Evolutionary conservation across 805 yeast species (phyloP), one percentile per base, ranked within the genome.

Genomic region (Candida parachauliodes): DNA sequence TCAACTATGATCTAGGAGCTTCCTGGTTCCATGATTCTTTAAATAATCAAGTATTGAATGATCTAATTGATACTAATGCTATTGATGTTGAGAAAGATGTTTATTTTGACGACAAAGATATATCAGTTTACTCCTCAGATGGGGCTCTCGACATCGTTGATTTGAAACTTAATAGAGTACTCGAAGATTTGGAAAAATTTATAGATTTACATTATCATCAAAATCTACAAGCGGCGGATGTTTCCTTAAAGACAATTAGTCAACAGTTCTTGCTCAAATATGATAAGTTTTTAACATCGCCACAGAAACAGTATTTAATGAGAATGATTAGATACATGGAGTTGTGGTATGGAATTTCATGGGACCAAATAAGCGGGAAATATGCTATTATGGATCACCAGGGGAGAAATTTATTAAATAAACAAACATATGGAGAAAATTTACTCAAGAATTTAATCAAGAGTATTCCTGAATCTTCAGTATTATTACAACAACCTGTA

Each of bases 21-120:
- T 76, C 88, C 4, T 88, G 96, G 96, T 85, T 84, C 52, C 96
- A 88, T 53, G 95, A 87, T 47, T 77, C 88, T 0, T 59, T 87
- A 27, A 67, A 73, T 23, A 88, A 88, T 54, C 70, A 72, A 2
- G 62, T 84, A 16, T 81, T 86, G 31, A 40, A 51, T 24, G 60
- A 57, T 22, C 39, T 50, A 11, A 20, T 51, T 8, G 47, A 41
- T 3, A 45, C 43, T 5, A 39, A 29, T 1, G 21, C 35, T 25
- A 53, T 57, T 30, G 51, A 53, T 36, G 28, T 52, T 8, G 28
- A 26, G 1, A 7, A 5, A 4, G 71, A 68, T 42, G 59, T 70
- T 21, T 66, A 63, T 41, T 78, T 63, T 45, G 81, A 77, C 47
- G 85, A 80, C 49, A 57, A 56, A 20, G 63, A 60, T 2, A 37